Conservation (phyloP, 2,329 filamentous ascomycete genomes). For the Lasiodiplodia theobromae region DNA sequence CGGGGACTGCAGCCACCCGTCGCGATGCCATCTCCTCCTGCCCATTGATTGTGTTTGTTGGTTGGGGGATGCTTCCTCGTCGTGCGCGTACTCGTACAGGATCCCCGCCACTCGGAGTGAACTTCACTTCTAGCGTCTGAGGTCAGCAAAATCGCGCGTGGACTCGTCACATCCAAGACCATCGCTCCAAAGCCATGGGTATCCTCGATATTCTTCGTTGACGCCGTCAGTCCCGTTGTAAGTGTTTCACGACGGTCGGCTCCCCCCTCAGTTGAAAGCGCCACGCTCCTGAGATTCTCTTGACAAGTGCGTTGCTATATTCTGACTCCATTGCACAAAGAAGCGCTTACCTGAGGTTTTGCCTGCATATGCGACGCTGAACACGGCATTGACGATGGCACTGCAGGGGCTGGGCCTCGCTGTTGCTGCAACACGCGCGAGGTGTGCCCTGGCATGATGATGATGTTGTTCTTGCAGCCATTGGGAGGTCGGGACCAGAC, state of each 20-base stretch:
- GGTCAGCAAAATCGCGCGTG: slow-evolving; percentile 1
- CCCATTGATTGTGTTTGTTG: slow-evolving; percentile 1
- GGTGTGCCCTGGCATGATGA: neutral
- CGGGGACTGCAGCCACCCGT: slow-evolving; percentile 25
- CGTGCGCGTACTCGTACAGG: neutral
- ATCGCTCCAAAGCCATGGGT: neutral
- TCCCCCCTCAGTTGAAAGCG: slow-evolving; percentile 10
- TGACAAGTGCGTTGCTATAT: neutral
- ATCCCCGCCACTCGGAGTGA: slow-evolving; percentile 13
- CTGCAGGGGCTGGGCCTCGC: neutral
- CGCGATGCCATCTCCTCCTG: slow-evolving; percentile 9
- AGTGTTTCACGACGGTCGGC: neutral
- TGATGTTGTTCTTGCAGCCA: neutral
- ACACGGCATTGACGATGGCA: slow-evolving; percentile 7
- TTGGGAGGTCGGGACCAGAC: no score
- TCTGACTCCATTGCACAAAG: neutral
- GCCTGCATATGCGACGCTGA: slow-evolving; percentile 7
- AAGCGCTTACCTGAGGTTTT: slow-evolving; percentile 2
- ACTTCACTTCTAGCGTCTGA: slow-evolving; percentile 16
- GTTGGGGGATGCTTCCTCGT: neutral
- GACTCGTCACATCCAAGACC: slow-evolving; percentile 3
- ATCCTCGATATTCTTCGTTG: neutral
- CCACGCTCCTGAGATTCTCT: neutral
- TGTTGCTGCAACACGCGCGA: neutral
- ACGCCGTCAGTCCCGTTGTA: neutral